These are phyloP conservation scores for Diplodia sapinea DNA, from an alignment of 2,329 filamentous ascomycete species.

Conservation along the genomic window DNA sequence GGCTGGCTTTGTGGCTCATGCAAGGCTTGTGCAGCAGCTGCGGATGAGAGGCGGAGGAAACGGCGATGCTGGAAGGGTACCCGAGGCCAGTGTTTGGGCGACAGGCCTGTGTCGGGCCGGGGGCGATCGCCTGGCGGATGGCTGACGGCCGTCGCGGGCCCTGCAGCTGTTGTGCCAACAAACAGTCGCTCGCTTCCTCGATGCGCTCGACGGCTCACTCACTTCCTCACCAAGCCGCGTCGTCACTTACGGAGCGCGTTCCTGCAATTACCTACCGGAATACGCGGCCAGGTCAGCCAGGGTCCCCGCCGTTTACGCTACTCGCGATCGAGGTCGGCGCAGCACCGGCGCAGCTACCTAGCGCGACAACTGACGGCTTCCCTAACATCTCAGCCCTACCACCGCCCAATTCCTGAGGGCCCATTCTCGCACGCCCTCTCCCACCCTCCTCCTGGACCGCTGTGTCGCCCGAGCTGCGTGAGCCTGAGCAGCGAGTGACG, in stretches of 20 bases:
- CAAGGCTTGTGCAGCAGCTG: background rate
- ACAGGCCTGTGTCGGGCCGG: slow-evolving; percentile 9
- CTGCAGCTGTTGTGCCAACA: slow-evolving; percentile 28
- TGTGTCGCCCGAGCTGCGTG: slow-evolving; percentile 21
- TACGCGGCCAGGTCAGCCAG: slow-evolving; percentile 5
- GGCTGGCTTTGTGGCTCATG: background rate
- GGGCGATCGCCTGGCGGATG: slow-evolving; percentile 20
- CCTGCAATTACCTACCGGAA: background rate
- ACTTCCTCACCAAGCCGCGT: slow-evolving; percentile 1
- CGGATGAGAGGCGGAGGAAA: slow-evolving; percentile 3
- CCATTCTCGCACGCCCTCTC: slow-evolving; percentile 12
- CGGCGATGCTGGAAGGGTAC: background rate
- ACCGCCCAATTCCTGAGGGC: slow-evolving; percentile 24
- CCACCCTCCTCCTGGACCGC: slow-evolving; percentile 13
- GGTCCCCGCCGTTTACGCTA: slow-evolving; percentile 18
- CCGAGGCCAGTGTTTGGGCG: background rate
- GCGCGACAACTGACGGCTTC: slow-evolving; percentile 25
- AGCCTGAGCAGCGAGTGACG: slow-evolving; percentile 11
- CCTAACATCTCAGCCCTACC: slow-evolving; percentile 30
- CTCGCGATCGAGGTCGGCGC: slow-evolving; percentile 25
- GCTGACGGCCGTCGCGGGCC: slow-evolving; percentile 8
- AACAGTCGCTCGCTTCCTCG: slow-evolving; percentile 11
- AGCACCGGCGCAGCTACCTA: slow-evolving; percentile 24
- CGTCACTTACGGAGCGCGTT: slow-evolving; percentile 12
- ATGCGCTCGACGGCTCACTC: slow-evolving; percentile 8